Evolutionary conservation across 2,329 filamentous ascomycete genomes (phyloP).

Genomic region (Colletotrichum sp.): DNA sequence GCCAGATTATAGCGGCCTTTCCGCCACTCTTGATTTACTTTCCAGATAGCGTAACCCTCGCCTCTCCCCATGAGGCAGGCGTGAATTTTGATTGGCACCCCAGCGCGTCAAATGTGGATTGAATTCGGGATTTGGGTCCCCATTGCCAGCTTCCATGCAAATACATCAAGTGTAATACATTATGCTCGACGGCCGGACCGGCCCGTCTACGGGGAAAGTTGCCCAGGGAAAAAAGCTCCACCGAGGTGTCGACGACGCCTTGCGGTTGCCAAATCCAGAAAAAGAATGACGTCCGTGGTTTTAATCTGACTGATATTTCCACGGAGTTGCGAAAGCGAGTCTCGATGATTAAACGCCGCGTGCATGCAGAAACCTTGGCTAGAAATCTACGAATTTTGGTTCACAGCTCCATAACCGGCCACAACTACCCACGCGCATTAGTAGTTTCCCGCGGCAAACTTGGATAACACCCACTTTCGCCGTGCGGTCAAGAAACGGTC

Average conservation of each 20-base stretch:
- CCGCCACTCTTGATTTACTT: background rate
- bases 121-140: background rate
- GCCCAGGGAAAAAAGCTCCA: background rate
- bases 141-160: background rate
- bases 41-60: background rate
- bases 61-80: background rate
- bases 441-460: background rate
- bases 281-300: background rate
- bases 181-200: background rate
- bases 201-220: background rate
- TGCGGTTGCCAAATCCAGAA: background rate
- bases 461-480: background rate
- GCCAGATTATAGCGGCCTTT: background rate
- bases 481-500: background rate
- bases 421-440: background rate
- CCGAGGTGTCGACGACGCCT: background rate
- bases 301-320: background rate
- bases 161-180: background rate
- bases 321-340: background rate
- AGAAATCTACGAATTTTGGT: background rate
- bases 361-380: background rate
- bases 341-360: background rate
- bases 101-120: background rate
- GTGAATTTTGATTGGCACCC: background rate
- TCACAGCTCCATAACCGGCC: background rate